phyloP scores from a whole-genome alignment of 2,329 filamentous ascomycete genomes.

The Ophiostoma triangulosporum region DNA sequence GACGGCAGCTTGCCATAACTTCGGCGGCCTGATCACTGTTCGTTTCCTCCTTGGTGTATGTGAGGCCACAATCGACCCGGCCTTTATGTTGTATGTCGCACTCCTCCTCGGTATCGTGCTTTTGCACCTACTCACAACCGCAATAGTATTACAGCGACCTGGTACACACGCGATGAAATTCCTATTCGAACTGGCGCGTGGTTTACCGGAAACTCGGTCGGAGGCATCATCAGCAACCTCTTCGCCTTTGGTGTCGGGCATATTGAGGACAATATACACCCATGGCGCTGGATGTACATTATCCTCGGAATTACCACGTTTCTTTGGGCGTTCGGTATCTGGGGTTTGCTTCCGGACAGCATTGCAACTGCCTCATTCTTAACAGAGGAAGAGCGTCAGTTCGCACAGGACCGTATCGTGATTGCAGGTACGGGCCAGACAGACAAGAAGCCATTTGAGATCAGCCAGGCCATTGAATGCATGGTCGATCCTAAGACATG shows the following conservation, averaged over 20 bases:
- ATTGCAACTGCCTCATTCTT: not conserved
- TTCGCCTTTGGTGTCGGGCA: not conserved
- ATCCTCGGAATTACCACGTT: not conserved
- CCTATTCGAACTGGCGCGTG: not conserved
- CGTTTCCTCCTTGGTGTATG: not conserved
- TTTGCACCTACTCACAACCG: not conserved
- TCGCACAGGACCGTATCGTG: not conserved
- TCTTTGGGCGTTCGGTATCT: not conserved
- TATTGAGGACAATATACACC: not conserved
- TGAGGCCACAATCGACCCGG: not conserved
- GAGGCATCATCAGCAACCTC: not conserved
- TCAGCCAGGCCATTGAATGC: not conserved
- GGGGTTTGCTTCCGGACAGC: not conserved
- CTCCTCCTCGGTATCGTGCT: not conserved
- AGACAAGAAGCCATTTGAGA: not conserved
- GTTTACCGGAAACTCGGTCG: not conserved
- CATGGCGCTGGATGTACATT: slow-evolving; percentile 1
- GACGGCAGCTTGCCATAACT: not conserved
- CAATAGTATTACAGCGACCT: not conserved
- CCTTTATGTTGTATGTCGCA: not conserved
- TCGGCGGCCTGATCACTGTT: not conserved
- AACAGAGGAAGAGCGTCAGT: not conserved
- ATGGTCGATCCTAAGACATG: not conserved
- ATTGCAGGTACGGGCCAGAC: not conserved
- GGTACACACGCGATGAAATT: not conserved